A percentile compares a stretch with the other conserved stretches of the same genome.
These are phyloP conservation scores for Suhomyces panamericanus DNA, from an alignment of 1,139 yeast genomes.

Conservation along the genomic window DNA sequence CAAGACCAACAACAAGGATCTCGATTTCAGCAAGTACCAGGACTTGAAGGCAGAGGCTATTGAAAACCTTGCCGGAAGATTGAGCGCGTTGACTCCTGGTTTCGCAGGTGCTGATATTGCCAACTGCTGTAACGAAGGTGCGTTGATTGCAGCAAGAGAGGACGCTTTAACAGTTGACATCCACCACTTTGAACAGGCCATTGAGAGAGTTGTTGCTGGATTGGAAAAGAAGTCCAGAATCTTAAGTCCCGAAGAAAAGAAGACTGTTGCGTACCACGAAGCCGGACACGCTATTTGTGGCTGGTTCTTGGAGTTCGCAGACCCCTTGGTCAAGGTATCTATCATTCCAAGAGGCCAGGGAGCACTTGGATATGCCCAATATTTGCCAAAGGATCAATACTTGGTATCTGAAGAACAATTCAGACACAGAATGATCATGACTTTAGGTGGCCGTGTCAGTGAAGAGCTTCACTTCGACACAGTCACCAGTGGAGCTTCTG, in stretches of 20 bases:
- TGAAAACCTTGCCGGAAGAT: constrained; percentile 72
- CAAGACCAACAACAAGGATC: constrained; percentile 38
- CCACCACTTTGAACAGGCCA: constrained; percentile 89
- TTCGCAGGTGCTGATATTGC: constrained; percentile 98
- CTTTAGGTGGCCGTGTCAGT: constrained; percentile 93
- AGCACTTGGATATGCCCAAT: constrained; percentile 95
- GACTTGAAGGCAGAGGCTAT: constrained; percentile 49
- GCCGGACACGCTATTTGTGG: constrained; percentile 99
- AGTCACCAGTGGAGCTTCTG: constrained; percentile 94
- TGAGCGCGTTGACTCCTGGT: constrained; percentile 96
- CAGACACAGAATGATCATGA: constrained; percentile 91
- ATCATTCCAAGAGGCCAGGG: constrained; percentile 97
- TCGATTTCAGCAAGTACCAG: constrained; percentile 50
- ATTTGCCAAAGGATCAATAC: constrained; percentile 93
- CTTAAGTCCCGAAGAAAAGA: constrained; percentile 79
- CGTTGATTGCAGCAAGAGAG: constrained; percentile 89
- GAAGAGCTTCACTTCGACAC: constrained; percentile 88
- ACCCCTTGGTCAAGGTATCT: constrained; percentile 90
- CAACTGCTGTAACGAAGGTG: constrained; percentile 95
- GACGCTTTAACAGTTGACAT: constrained; percentile 68
- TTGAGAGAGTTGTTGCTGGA: constrained; percentile 96
- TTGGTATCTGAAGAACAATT: constrained; percentile 77
- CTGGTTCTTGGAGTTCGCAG: constrained; percentile 87
- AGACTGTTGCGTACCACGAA: constrained; percentile 92
- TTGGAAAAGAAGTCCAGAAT: constrained; percentile 87